Evolutionary conservation across 1,284 basidiomycete species (phyloP).

Genomic region (Malassezia japonica): DNA sequence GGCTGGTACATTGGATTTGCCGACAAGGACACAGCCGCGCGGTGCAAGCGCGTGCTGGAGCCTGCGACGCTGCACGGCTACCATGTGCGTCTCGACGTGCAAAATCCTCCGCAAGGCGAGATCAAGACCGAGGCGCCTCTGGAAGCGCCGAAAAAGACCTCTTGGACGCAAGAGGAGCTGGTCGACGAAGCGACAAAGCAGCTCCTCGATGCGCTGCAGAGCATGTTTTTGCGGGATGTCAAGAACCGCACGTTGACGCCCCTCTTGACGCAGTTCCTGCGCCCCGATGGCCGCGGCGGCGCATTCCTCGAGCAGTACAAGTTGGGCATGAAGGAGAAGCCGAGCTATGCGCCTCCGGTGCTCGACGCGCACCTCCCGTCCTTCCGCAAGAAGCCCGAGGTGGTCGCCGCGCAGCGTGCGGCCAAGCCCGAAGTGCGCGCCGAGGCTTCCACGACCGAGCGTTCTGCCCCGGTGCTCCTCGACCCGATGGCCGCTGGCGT

Average conservation of each 20-base stretch:
- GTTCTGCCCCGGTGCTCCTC: not conserved
- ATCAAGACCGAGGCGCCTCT: not conserved
- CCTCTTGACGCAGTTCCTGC: conserved; percentile 56
- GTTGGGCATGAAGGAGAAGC: not conserved
- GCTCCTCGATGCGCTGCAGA: conserved; percentile 59
- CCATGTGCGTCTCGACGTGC: conserved; percentile 25
- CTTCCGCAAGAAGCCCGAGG: conserved; percentile 21
- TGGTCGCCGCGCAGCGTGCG: not conserved
- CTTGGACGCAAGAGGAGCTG: conserved; percentile 58
- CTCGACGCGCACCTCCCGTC: conserved; percentile 22
- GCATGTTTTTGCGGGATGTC: conserved; percentile 61
- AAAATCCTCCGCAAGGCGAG: conserved; percentile 6
- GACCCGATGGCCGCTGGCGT: conserved; percentile 48
- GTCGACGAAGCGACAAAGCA: conserved; percentile 57
- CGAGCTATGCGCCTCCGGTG: not conserved
- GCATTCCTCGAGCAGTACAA: conserved; percentile 21
- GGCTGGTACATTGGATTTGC: conserved; percentile 48
- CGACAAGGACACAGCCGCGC: conserved; percentile 13
- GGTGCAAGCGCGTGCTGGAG: conserved; percentile 28
- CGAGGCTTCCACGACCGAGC: not conserved
- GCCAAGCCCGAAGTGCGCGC: not conserved
- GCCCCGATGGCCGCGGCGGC: conserved; percentile 51
- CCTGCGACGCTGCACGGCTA: conserved; percentile 21
- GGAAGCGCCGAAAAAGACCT: conserved; percentile 47
- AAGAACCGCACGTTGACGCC: conserved; percentile 58